Evolutionary conservation across 352 stramenopile species (phyloP).

Genomic region (Phytopythium chamaehyphon): DNA sequence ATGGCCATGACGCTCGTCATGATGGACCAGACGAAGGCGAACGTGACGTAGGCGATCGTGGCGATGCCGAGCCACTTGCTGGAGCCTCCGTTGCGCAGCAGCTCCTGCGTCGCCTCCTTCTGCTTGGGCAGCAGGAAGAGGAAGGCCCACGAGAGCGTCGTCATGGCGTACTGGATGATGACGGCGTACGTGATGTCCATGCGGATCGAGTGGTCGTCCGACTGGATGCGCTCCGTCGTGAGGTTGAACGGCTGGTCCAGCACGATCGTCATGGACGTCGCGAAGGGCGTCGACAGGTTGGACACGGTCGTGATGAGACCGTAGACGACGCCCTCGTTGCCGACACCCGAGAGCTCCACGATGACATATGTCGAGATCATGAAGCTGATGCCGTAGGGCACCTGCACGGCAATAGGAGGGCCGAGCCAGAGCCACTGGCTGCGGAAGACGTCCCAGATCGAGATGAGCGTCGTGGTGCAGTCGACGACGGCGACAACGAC

Average conservation of each 20-base stretch:
- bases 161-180: conserved; percentile 32
- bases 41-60: conserved; percentile 21
- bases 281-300: conserved; percentile 30
- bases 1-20: conserved; percentile 37
- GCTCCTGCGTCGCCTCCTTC: conserved; percentile 26
- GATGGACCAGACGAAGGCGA: conserved; percentile 28
- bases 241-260: conserved; percentile 32
- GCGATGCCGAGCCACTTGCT: conserved; percentile 23
- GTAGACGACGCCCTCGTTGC: conserved; percentile 35
- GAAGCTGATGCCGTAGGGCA: conserved; percentile 24
- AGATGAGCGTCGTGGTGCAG: conserved; percentile 16
- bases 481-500: conserved; percentile 21
- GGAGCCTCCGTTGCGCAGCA: conserved; percentile 20
- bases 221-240: conserved; percentile 25
- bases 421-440: conserved; percentile 33
- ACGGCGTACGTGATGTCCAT: conserved; percentile 27
- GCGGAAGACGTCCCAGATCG: conserved; percentile 29
- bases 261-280: conserved; percentile 22
- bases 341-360: conserved; percentile 34
- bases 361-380: conserved; percentile 28
- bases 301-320: conserved; percentile 28
- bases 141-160: conserved; percentile 23
- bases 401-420: conserved; percentile 17
- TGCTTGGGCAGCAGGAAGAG: conserved; percentile 28
- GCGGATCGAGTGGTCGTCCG: conserved; percentile 24